Conservation (phyloP, 805 yeast genomes). For the Candida berthetii region DNA sequence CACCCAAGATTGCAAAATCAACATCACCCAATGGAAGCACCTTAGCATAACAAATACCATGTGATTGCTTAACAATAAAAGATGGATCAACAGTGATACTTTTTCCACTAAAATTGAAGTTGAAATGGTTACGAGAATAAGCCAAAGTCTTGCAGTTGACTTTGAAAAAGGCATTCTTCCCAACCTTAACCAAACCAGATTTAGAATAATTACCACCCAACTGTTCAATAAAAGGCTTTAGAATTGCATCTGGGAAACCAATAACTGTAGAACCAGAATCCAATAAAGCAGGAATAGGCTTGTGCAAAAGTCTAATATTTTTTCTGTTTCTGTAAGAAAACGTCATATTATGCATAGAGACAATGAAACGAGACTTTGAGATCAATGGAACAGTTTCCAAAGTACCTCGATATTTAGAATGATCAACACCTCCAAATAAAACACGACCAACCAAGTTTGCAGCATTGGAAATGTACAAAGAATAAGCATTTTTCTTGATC, state of each 20-base stretch:
- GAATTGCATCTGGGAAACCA: conserved; percentile 35
- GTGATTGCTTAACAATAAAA: conserved; percentile 18
- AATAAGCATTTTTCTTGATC: conserved; percentile 35
- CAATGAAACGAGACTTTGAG: conserved; percentile 5
- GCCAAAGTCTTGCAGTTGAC: conserved; percentile 1
- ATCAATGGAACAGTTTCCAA: conserved; percentile 24
- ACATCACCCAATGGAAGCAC: background rate
- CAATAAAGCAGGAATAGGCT: conserved; percentile 32
- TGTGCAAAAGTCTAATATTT: conserved; percentile 34
- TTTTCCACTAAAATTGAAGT: conserved; percentile 49
- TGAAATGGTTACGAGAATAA: conserved; percentile 20
- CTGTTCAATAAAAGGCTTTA: background rate
- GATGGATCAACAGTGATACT: conserved; percentile 40
- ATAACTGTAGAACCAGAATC: conserved; percentile 53
- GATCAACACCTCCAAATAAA: conserved; percentile 52
- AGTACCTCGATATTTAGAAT: conserved; percentile 38
- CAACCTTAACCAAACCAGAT: background rate
- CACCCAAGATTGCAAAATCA: conserved; percentile 40
- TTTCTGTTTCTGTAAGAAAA: conserved; percentile 28
- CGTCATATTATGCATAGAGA: conserved; percentile 19
- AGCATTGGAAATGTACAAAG: conserved; percentile 36
- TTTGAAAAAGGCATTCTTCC: conserved; percentile 3
- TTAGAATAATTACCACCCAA: background rate
- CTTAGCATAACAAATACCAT: conserved; percentile 1
- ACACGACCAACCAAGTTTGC: conserved; percentile 25